Evolutionary conservation across 345 rosid species (phyloP).

Genomic region (Sonneratia alba): DNA sequence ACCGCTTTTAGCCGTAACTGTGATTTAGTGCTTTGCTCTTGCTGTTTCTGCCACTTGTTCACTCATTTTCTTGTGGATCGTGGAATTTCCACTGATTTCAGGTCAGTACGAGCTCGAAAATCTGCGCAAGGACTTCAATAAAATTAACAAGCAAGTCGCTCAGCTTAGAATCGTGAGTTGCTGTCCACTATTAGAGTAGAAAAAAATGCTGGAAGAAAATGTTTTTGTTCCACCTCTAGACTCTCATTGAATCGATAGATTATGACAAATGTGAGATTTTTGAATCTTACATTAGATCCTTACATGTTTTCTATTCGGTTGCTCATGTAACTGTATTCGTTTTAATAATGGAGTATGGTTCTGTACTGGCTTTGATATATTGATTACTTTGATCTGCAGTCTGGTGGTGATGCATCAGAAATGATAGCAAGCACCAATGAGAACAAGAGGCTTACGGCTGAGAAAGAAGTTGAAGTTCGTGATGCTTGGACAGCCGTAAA

Average conservation of each 20-base stretch:
- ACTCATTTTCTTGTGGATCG: background rate
- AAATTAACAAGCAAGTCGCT: conserved; percentile 59
- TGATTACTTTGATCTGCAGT: conserved; percentile 15
- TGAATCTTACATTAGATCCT: background rate
- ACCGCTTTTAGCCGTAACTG: background rate
- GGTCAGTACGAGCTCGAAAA: conserved; percentile 66
- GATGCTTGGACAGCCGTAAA: conserved; percentile 45
- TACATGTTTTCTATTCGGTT: background rate
- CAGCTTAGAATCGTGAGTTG: conserved; percentile 59
- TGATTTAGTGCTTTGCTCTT: too few species aligned
- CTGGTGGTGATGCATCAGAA: conserved; percentile 47
- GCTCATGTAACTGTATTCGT: background rate
- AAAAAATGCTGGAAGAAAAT: background rate
- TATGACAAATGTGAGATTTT: background rate
- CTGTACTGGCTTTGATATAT: background rate
- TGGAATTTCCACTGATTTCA: conserved; percentile 12
- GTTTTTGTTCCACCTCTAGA: background rate
- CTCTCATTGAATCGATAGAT: background rate
- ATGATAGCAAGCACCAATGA: conserved; percentile 42
- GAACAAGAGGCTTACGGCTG: conserved; percentile 35
- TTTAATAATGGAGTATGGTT: background rate
- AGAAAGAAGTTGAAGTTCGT: conserved; percentile 67
- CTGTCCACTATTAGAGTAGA: background rate
- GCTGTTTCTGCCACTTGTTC: too few species aligned
- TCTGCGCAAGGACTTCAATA: conserved; percentile 58